A percentile compares a stretch with the other conserved stretches of the same genome.
These are phyloP conservation scores for Camellia oleifera DNA, from an alignment of 179 eudicot species.

Conservation along the genomic window DNA sequence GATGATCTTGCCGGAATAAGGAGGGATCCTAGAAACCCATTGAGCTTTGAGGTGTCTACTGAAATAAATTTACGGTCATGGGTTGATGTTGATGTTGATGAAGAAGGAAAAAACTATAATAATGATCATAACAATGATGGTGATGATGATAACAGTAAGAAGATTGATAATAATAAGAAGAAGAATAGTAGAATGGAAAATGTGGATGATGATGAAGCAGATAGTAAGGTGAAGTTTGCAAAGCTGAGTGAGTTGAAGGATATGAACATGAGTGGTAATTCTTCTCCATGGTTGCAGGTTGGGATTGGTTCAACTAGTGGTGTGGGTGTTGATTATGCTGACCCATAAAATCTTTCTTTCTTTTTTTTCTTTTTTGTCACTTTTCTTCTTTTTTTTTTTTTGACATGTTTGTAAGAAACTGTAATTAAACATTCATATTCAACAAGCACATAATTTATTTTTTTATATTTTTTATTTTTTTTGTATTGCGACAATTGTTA, in stretches of 20 bases:
- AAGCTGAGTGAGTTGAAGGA: conserved; percentile 70
- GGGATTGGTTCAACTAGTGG: conserved; percentile 59
- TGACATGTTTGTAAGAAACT: background rate
- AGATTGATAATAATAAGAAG: conserved; percentile 13
- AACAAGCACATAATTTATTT: no score
- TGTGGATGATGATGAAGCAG: conserved; percentile 77
- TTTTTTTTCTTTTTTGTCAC: background rate
- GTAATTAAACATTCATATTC: background rate
- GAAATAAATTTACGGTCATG: conserved; percentile 54
- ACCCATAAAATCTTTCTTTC: conserved; percentile 13
- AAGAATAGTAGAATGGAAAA: conserved; percentile 5
- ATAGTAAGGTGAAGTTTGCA: conserved; percentile 64
- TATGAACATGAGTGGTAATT: conserved; percentile 32
- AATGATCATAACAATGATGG: conserved; percentile 12
- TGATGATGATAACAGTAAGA: conserved; percentile 1
- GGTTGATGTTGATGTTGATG: conserved; percentile 26
- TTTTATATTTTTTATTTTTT: no score
- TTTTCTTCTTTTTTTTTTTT: background rate
- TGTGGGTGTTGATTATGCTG: conserved; percentile 26
- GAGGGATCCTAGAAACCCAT: conserved; percentile 44
- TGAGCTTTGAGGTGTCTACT: conserved; percentile 64
- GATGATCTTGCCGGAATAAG: conserved; percentile 29
- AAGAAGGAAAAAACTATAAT: conserved; percentile 18
- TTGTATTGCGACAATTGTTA: no score
- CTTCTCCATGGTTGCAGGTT: conserved; percentile 81